Conservation (phyloP, 345 rosid genomes). For the Ceriops decandra region DNA sequence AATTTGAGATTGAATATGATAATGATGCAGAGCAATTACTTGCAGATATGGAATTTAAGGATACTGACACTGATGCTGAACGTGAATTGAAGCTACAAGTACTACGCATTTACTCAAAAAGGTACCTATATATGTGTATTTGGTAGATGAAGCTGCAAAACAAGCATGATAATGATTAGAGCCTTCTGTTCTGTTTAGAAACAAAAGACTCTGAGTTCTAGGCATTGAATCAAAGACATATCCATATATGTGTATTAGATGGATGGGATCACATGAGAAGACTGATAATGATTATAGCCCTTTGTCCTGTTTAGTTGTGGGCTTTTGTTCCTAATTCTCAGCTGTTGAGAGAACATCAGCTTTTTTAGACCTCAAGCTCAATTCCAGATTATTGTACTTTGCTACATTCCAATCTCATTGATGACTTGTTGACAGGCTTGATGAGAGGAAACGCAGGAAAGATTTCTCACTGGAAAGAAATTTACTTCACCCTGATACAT, state of each 20-base stretch:
- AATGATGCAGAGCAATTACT: conserved; percentile 91
- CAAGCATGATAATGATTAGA: neutral
- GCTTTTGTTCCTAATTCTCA: too few relatives aligned
- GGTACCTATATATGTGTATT: conserved; percentile 30
- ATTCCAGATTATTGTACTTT: too few relatives aligned
- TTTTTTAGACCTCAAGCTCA: too few relatives aligned
- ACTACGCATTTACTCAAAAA: conserved; percentile 73
- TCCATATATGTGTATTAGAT: too few relatives aligned
- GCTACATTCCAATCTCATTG: neutral
- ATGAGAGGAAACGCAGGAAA: conserved; percentile 95
- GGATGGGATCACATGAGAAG: too few relatives aligned
- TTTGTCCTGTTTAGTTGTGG: too few relatives aligned
- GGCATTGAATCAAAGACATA: too few relatives aligned
- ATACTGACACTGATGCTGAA: conserved; percentile 70
- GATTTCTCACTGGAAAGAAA: conserved; percentile 84
- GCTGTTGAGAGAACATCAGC: too few relatives aligned
- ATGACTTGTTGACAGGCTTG: conserved; percentile 58
- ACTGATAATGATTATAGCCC: too few relatives aligned
- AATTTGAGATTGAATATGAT: conserved; percentile 92
- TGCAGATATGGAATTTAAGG: conserved; percentile 94
- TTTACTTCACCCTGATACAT: conserved; percentile 63
- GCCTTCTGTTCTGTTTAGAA: neutral
- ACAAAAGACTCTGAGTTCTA: too few relatives aligned
- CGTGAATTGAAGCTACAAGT: conserved; percentile 73
- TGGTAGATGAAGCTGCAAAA: neutral